Conservation (phyloP, 2,329 filamentous ascomycete species). For the Xylariomycetidae sp. region DNA sequence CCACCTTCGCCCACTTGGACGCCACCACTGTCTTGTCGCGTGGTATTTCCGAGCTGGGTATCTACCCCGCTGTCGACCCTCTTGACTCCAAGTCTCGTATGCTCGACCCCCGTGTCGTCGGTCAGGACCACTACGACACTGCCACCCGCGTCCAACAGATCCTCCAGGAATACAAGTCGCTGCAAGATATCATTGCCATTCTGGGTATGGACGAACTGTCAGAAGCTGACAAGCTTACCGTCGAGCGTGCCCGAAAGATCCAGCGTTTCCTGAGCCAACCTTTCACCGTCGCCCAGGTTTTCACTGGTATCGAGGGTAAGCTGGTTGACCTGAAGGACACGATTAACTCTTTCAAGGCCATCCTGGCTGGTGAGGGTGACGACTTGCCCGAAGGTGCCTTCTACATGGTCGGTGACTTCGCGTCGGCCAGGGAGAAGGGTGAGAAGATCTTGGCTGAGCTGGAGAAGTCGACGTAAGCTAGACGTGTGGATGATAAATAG, state of each 20-base stretch:
- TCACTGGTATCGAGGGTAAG: constrained; percentile 91
- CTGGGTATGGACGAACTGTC: constrained; percentile 99
- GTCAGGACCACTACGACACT: constrained; percentile 94
- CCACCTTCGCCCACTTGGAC: constrained; percentile 99
- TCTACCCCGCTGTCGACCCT: constrained; percentile 99
- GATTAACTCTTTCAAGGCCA: constrained; percentile 95
- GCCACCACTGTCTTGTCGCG: constrained; percentile 99
- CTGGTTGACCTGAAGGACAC: constrained; percentile 99
- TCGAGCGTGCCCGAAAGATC: constrained; percentile 99
- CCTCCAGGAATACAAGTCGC: constrained; percentile 99
- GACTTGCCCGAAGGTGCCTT: constrained; percentile 88
- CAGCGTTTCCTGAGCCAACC: constrained; percentile 99
- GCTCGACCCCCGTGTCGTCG: constrained; percentile 97
- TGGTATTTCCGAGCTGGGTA: constrained; percentile 99
- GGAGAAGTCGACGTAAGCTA: constrained; percentile 56
- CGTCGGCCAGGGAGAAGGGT: constrained; percentile 90
- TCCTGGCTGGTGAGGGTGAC: constrained; percentile 91
- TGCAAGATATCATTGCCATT: constrained; percentile 99
- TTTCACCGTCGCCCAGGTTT: constrained; percentile 83
- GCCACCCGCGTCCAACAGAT: constrained; percentile 97
- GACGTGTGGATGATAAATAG: constrained; percentile 25
- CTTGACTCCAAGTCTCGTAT: constrained; percentile 99
- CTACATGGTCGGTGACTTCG: constrained; percentile 99
- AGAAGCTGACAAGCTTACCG: constrained; percentile 97
- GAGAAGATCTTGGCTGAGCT: constrained; percentile 99